A percentile compares a stretch with the other conserved stretches of the same genome.
Evolutionary conservation across 352 stramenopile genomes (phyloP).

Genomic region (Globisporangium splendens): DNA sequence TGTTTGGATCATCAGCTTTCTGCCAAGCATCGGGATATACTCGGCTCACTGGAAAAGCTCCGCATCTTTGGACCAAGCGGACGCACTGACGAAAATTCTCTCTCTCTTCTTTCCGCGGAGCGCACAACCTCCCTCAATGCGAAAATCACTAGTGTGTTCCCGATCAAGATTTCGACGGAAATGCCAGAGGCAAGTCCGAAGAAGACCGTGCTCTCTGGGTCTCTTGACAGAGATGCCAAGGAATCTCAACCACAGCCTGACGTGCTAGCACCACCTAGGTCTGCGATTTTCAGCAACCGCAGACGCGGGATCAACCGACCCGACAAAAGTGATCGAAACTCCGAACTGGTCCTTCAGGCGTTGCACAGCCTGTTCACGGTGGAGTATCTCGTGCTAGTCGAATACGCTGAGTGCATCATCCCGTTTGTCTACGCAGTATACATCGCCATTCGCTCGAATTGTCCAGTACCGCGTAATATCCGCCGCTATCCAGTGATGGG

Average conservation of each 20-base stretch:
- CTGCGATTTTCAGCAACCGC: neutral
- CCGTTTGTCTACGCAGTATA: slow-evolving; percentile 14
- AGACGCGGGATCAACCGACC: neutral
- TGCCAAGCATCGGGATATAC: neutral
- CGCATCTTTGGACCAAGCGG: neutral
- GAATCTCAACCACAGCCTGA: too few species aligned
- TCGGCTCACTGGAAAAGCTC: neutral
- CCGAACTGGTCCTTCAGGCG: neutral
- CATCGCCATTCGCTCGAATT: slow-evolving; percentile 1
- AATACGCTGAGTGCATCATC: slow-evolving; percentile 25
- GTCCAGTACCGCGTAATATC: slow-evolving; percentile 17
- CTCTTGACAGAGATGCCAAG: too few species aligned
- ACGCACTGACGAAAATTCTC: neutral
- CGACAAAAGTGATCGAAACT: neutral
- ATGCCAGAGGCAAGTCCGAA: too few species aligned
- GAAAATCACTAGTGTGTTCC: neutral
- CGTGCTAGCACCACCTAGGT: too few species aligned
- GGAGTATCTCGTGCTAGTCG: slow-evolving; percentile 19
- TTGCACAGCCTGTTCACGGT: slow-evolving; percentile 15
- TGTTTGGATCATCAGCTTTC: slow-evolving; percentile 1
- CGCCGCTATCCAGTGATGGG: neutral
- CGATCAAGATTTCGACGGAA: too few species aligned
- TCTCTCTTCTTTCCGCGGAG: neutral
- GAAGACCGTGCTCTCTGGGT: too few species aligned
- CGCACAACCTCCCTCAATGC: neutral